Base-by-base conservation (phyloP, 768 basidiomycete species). In the Podaxis pistillaris region DNA sequence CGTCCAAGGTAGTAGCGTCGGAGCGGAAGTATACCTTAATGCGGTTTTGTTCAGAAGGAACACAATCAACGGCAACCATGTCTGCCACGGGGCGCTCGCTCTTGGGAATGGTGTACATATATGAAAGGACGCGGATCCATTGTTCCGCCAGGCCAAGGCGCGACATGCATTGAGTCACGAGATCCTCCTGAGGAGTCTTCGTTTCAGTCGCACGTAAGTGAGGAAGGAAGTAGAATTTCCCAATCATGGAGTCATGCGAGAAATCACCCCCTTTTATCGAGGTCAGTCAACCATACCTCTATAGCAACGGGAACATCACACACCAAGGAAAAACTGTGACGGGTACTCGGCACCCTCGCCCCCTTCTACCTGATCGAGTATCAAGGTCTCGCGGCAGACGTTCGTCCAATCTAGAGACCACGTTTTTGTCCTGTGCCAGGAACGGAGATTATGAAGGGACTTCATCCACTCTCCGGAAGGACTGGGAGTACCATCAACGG, bases 151-250 rank as follows among this genome's bases (percentile, higher is more conserved):
- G 49, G 4, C 64, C 64, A 11, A 67, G 58, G 4, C 54, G 55
- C 7, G 30, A 24, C 52, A 65, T 65, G 37, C 66, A 67, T 6
- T 60, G 33, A 4, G 55, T 63, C 22, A 67, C 62, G 22, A 63
- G 62, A 19, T 55, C 51, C 19, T 67, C 66, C 17, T 56, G 44
- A 8, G 62, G 41, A 8, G 50, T 51, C 8, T 64, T 61, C 22
- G 60, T 63, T 15, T 52, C 46, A 2, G 54, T 53, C 11, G 66
- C 64, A 7, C 62, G 64, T 33, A 63, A 51, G 12, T 63, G 55
- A 22, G 66, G 66, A 47, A 67, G 58, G 38, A 65, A 67, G 26
- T 67, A 67, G n/a, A 59, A 60, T 58, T 67, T 67, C n/a, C 59
- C 66, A 37, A 65, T 60, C 55, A 63, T 65, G 6, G 64, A 63